Percentiles rank a stretch among this genome's conserved stretches.
These are phyloP conservation scores for Clarkia xantiana DNA, from an alignment of 345 rosid species.

Conservation along the genomic window DNA sequence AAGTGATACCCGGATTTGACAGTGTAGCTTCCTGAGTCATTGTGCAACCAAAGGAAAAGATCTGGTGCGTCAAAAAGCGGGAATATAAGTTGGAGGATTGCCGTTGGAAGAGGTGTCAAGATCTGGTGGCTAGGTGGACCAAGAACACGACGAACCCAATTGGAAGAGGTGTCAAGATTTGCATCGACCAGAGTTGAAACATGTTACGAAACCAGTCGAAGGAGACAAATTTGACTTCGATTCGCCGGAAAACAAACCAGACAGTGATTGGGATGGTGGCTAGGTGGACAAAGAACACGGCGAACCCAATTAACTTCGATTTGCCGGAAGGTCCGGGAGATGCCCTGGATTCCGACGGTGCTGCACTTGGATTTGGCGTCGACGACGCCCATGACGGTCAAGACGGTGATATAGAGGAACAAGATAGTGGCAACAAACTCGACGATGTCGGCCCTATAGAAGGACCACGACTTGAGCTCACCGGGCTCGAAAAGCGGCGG, in stretches of 20 bases:
- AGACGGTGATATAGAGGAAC: constrained; percentile 11
- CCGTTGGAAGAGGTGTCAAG: too few relatives aligned
- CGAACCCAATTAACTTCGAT: too few relatives aligned
- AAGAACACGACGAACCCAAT: constrained; percentile 41
- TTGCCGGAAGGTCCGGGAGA: constrained; percentile 19
- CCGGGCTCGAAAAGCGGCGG: constrained; percentile 7
- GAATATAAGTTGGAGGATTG: too few relatives aligned
- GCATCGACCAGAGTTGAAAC: not conserved
- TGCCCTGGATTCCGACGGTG: constrained; percentile 13
- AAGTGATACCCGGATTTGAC: too few relatives aligned
- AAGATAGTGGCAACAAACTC: constrained; percentile 11
- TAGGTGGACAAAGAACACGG: constrained; percentile 13
- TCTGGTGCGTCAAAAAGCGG: too few relatives aligned
- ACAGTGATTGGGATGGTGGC: constrained; percentile 11
- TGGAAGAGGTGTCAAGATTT: constrained; percentile 33
- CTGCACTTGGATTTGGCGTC: constrained; percentile 7
- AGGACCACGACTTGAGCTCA: constrained; percentile 8
- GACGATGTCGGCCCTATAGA: too few relatives aligned
- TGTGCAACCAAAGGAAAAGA: too few relatives aligned
- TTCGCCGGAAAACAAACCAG: constrained; percentile 8
- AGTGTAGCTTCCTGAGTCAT: too few relatives aligned
- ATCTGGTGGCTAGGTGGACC: constrained; percentile 41
- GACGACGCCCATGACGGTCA: constrained; percentile 15
- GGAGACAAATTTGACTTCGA: too few relatives aligned
- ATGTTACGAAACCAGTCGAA: too few relatives aligned